phyloP scores from a whole-genome alignment of 78 protist species.

The Capsaspora owczarzaki region DNA sequence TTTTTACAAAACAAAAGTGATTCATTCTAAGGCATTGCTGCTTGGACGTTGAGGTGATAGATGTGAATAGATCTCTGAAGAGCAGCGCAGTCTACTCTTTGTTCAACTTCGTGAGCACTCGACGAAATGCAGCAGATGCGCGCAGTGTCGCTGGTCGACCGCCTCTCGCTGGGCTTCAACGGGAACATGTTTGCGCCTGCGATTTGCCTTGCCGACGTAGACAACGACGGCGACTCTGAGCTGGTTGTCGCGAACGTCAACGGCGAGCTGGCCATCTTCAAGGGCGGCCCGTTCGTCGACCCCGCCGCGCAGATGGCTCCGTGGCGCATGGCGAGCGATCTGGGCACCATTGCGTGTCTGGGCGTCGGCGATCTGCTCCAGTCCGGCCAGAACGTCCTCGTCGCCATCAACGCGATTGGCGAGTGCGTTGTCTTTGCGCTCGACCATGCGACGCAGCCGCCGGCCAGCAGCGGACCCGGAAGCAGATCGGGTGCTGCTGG shows the following conservation, averaged over 20 bases:
- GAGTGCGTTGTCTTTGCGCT: background rate
- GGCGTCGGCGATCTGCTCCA: background rate
- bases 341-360: background rate
- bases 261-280: background rate
- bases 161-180: background rate
- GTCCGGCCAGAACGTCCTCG: background rate
- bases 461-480: too few relatives aligned
- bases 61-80: too few relatives aligned
- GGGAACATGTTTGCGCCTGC: background rate
- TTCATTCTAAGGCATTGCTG: too few relatives aligned
- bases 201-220: background rate
- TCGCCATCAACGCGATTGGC: background rate
- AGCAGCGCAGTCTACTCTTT: too few relatives aligned
- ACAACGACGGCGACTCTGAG: background rate
- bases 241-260: background rate
- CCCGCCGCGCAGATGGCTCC: background rate
- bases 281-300: background rate
- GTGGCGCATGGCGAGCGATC: background rate
- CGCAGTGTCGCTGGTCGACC: background rate
- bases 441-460: background rate
- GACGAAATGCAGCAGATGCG: too few relatives aligned
- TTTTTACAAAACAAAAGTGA: too few relatives aligned
- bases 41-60: too few relatives aligned
- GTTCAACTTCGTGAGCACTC: too few relatives aligned
- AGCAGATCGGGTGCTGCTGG: too few relatives aligned